Evolutionary conservation across 257 asterid species (phyloP).

Genomic region (Plectranthus barbatus): DNA sequence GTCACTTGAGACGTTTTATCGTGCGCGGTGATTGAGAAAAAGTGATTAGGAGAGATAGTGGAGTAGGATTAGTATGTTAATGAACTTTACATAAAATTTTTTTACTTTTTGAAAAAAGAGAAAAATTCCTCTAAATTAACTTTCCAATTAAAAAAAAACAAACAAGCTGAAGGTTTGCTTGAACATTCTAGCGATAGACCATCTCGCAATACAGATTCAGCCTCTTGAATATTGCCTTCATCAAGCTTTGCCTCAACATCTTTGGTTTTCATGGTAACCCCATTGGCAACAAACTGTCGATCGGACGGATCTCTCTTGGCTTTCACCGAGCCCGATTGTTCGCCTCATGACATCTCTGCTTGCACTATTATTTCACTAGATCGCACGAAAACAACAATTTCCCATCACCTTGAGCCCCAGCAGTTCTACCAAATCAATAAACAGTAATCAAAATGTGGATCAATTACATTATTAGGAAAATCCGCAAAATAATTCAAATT

Average conservation of each 20-base stretch:
- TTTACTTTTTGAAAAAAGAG: too few species aligned
- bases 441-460: not conserved
- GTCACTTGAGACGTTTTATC: too few species aligned
- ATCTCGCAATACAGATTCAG: constrained; percentile 88
- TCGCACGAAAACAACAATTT: constrained; percentile 23
- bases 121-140: too few species aligned
- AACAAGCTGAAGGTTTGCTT: too few species aligned
- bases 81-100: too few species aligned
- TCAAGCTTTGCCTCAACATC: constrained; percentile 92
- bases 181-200: constrained; percentile 94
- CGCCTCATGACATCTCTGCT: constrained; percentile 62
- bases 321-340: constrained; percentile 35
- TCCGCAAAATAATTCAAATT: not conserved
- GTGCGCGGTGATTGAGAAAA: too few species aligned
- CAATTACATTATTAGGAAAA: not conserved
- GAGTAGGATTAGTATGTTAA: too few species aligned
- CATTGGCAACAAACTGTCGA: constrained; percentile 75
- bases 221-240: constrained; percentile 91
- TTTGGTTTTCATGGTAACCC: constrained; percentile 60
- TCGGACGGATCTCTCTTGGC: constrained; percentile 39
- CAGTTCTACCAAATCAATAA: constrained; percentile 5
- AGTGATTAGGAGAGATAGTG: too few species aligned
- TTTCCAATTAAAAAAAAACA: too few species aligned
- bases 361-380: constrained; percentile 24
- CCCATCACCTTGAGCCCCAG: constrained; percentile 23